These are phyloP conservation scores for Blastomyces gilchristii DNA, from an alignment of 2,329 filamentous ascomycete species.

Conservation along the genomic window DNA sequence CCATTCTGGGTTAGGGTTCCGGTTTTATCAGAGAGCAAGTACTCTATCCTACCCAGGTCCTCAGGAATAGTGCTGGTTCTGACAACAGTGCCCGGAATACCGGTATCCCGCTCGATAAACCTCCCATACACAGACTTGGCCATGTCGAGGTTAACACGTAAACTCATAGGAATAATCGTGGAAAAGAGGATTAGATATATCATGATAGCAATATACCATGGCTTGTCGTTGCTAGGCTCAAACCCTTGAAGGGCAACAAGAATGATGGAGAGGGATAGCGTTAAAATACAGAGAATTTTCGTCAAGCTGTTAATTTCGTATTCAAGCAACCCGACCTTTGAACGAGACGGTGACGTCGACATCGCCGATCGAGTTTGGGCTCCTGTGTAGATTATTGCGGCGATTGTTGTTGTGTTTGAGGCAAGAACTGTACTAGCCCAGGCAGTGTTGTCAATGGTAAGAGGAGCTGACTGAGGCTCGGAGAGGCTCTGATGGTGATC, in stretches of 20 bases:
- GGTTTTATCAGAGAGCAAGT: slow-evolving; percentile 92
- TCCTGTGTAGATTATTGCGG: slow-evolving; percentile 88
- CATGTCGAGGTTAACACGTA: slow-evolving; percentile 93
- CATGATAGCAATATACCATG: slow-evolving; percentile 95
- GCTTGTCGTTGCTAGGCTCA: slow-evolving; percentile 41
- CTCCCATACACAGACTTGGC: slow-evolving; percentile 93
- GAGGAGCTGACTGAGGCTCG: slow-evolving; percentile 51
- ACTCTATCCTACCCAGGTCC: slow-evolving; percentile 90
- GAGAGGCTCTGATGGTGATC: slow-evolving; percentile 17
- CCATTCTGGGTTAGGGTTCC: slow-evolving; percentile 93
- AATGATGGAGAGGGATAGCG: slow-evolving; percentile 72
- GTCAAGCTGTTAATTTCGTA: slow-evolving; percentile 95
- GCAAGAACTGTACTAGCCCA: slow-evolving; percentile 98
- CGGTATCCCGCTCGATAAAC: slow-evolving; percentile 85
- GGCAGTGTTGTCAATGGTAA: slow-evolving; percentile 93
- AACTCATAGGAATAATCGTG: slow-evolving; percentile 95
- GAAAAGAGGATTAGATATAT: slow-evolving; percentile 97
- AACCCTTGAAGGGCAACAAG: slow-evolving; percentile 84
- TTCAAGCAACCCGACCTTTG: slow-evolving; percentile 87
- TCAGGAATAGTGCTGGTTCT: slow-evolving; percentile 96
- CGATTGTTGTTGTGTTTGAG: slow-evolving; percentile 78
- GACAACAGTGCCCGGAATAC: slow-evolving; percentile 85
- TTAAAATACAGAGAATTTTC: slow-evolving; percentile 88
- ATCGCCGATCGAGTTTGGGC: slow-evolving; percentile 87
- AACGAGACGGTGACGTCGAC: slow-evolving; percentile 82